Percentiles rank a stretch among this genome's conserved stretches.
Conservation (phyloP, 305 asterid species). For the Coffea humblotiana region DNA sequence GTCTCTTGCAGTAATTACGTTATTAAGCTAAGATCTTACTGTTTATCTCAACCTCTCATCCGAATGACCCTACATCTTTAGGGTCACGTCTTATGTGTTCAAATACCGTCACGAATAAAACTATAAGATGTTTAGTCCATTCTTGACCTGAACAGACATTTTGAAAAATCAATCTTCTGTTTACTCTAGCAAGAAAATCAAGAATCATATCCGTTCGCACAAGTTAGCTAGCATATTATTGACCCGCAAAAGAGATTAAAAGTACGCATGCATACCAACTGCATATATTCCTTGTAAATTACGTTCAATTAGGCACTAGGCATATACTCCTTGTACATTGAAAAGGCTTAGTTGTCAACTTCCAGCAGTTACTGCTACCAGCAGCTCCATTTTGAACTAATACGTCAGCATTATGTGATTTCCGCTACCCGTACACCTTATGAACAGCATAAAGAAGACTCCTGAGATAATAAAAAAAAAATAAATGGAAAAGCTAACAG, state of each 20-base stretch:
- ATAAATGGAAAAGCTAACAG: slow-evolving; percentile 2
- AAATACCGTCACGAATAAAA: not conserved
- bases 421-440: not conserved
- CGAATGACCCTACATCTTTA: not conserved
- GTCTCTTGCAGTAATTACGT: not conserved
- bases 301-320: not conserved
- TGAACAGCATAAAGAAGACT: not conserved
- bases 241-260: not conserved
- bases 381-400: not conserved
- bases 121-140: too few relatives aligned
- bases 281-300: not conserved
- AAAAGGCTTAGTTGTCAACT: not conserved
- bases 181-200: not conserved
- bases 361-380: not conserved
- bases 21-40: not conserved
- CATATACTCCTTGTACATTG: not conserved
- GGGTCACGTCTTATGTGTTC: not conserved
- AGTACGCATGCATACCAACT: not conserved
- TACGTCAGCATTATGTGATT: not conserved
- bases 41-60: not conserved
- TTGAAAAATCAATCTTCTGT: not conserved
- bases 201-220: not conserved
- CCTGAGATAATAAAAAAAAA: not conserved
- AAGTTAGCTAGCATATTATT: not conserved
- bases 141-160: too few relatives aligned